Base-by-base conservation (phyloP, 2,329 filamentous ascomycete genomes). In the Sphaerulina vaccinii region DNA sequence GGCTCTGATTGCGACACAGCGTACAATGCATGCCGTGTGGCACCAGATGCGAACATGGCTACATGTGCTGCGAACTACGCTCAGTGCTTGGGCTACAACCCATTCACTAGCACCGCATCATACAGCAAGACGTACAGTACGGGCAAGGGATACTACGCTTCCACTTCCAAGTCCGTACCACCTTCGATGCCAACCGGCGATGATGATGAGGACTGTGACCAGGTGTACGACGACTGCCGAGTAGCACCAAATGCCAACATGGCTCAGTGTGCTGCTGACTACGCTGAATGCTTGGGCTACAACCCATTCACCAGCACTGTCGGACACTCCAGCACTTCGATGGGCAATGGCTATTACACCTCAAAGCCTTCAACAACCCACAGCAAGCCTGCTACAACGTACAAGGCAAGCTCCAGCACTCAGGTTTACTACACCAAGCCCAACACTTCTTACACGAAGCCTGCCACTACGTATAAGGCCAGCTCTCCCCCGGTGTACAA, bases 241-340 rank as follows among this genome's bases (percentile, higher is more conserved):
- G 15, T 16, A 21, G 49, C 43, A n/a, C 38, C 37, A 22, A 19
- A 55, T 37, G 49, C 52, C 18, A 56, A 56, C 43, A 32, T 44
- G 15, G 36, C 54, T 16, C 24, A 42, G 19, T 56, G 54, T 27
- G 54, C 54, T 10, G 24, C 51, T 19, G 24, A 56, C 21, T 56
- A 48, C 43, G 54, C 54, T 7, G 16, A 22, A 13, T 56, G 54
- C 42, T 21, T 56, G 3, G 54, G 54, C n/a, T 54, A 56, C 54
- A 56, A 53, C 35, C 53, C 49, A 13, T 56, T 56, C 15, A 42
- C 33, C 50, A 43, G 40, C 27, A 42, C 50, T 8, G 48, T 48
- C 23, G 53, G 55, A 15, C 48, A 29, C 8, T 13, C 43, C 15
- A 15, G 21, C 21, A 36, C 42, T 47, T n/a, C n/a, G n/a, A 48